Percentiles rank a stretch among this genome's conserved stretches.
Conservation (phyloP, 345 rosid species). For the Salix dunnii region DNA sequence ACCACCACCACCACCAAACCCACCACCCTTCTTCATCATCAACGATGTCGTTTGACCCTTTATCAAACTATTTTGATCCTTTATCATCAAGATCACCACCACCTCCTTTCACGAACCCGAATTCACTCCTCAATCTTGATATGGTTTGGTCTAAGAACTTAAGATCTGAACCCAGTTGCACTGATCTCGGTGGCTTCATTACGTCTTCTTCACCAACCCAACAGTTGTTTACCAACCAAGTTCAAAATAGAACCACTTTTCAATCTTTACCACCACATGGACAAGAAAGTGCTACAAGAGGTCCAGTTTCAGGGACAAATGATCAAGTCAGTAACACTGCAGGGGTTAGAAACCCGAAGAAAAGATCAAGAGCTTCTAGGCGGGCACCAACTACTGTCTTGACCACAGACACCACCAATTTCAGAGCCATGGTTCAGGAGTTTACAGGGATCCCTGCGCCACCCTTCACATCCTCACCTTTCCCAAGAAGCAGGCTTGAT, state of each 20-base stretch:
- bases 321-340: constrained; percentile 31
- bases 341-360: constrained; percentile 60
- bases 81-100: constrained; percentile 28
- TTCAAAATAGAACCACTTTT: constrained; percentile 14
- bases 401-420: constrained; percentile 84
- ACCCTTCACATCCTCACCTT: constrained; percentile 62
- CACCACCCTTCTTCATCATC: constrained; percentile 26
- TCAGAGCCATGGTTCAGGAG: constrained; percentile 97
- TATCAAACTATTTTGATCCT: constrained; percentile 58
- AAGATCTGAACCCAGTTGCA: constrained; percentile 49
- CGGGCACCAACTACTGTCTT: constrained; percentile 92
- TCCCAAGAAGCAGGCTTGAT: constrained; percentile 61
- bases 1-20: constrained; percentile 26
- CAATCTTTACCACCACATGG: constrained; percentile 16
- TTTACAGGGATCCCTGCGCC: constrained; percentile 95
- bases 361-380: constrained; percentile 85
- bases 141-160: constrained; percentile 48
- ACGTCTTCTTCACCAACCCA: constrained; percentile 40
- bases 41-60: constrained; percentile 44
- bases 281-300: background rate
- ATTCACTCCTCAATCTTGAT: constrained; percentile 45
- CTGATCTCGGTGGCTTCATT: constrained; percentile 46
- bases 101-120: constrained; percentile 25
- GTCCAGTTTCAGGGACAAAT: constrained; percentile 13
- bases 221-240: constrained; percentile 30